A percentile compares a stretch with the other conserved stretches of the same genome.
Evolutionary conservation across 257 asterid genomes (phyloP).

Genomic region (Solanum paucissectum): DNA sequence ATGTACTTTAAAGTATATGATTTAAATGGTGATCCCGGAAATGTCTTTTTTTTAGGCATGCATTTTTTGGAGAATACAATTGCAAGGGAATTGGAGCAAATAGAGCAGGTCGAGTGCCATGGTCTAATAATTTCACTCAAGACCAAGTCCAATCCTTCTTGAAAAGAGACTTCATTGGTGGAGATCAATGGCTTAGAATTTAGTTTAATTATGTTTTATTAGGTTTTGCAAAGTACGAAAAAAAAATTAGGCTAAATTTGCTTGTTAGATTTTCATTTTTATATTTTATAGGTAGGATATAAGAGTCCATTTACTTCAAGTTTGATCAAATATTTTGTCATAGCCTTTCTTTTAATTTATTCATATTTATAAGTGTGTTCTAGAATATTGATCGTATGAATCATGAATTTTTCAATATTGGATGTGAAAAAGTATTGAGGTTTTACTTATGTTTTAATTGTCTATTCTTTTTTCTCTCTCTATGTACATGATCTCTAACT

Average conservation of each 20-base stretch:
- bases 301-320: neutral
- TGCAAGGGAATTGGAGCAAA: conserved; percentile 65
- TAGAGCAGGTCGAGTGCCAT: conserved; percentile 33
- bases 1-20: neutral
- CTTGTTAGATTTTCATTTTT: neutral
- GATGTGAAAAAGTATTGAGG: neutral
- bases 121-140: conserved; percentile 38
- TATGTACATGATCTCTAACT: too few species aligned
- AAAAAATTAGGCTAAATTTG: neutral
- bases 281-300: neutral
- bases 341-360: neutral
- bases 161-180: conserved; percentile 37
- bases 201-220: neutral
- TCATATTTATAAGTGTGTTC: neutral
- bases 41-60: conserved; percentile 33
- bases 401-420: neutral
- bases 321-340: neutral
- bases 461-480: too few species aligned
- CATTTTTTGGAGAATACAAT: conserved; percentile 46
- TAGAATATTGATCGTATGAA: neutral
- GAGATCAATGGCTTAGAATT: conserved; percentile 46
- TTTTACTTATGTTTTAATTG: neutral
- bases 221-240: neutral
- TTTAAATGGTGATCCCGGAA: neutral
- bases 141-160: conserved; percentile 31